Conservation (phyloP, 192 early-diverging fungal species). For the Coemansia asiatica region DNA sequence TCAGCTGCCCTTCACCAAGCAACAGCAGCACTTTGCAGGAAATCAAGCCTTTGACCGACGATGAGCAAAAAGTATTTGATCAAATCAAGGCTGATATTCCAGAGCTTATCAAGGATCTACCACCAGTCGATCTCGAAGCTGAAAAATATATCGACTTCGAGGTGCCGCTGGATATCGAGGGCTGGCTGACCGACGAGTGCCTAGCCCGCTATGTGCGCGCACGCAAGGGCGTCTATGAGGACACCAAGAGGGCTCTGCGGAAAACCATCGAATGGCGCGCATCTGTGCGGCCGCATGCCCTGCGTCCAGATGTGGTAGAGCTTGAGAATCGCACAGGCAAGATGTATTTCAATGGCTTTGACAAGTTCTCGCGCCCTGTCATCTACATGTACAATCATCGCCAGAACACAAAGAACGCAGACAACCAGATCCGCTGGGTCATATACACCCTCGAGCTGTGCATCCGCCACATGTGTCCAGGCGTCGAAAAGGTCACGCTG, state of each 20-base stretch:
- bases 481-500: slow-evolving; percentile 75
- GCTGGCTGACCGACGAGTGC: slow-evolving; percentile 59
- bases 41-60: slow-evolving; percentile 33
- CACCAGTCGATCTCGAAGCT: slow-evolving; percentile 27
- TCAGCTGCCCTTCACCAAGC: slow-evolving; percentile 12
- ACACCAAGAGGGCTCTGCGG: slow-evolving; percentile 66
- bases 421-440: slow-evolving; percentile 75
- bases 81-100: slow-evolving; percentile 44
- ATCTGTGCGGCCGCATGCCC: slow-evolving; percentile 64
- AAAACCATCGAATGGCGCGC: slow-evolving; percentile 80
- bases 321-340: slow-evolving; percentile 80
- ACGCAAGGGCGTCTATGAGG: slow-evolving; percentile 69
- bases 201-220: slow-evolving; percentile 70
- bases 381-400: slow-evolving; percentile 74
- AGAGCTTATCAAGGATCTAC: slow-evolving; percentile 45
- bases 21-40: slow-evolving; percentile 27
- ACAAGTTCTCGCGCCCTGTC: slow-evolving; percentile 70
- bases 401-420: slow-evolving; percentile 76
- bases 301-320: slow-evolving; percentile 73
- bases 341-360: slow-evolving; percentile 81
- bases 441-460: slow-evolving; percentile 80
- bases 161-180: slow-evolving; percentile 48
- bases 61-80: slow-evolving; percentile 40
- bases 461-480: slow-evolving; percentile 66
- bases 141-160: slow-evolving; percentile 31